Base-by-base conservation (phyloP, 495 filamentous ascomycete species). In the Neurospora tetrasperma region DNA sequence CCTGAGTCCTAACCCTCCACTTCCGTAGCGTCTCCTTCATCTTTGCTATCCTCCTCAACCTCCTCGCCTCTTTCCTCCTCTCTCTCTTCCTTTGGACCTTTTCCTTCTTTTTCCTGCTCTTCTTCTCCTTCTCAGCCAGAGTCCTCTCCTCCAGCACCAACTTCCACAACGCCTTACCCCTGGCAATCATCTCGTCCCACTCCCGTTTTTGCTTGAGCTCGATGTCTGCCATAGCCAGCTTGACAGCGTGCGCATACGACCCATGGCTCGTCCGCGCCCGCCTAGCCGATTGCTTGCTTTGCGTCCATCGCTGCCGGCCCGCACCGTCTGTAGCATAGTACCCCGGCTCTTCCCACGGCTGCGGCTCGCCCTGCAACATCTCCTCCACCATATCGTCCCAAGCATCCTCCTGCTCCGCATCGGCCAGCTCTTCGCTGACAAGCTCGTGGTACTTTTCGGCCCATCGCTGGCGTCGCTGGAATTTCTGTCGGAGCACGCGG, bases 401-500 rank as follows among this genome's bases (percentile, higher is more conserved):
- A 5, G 12, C 38, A 27, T 76, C 76, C 54, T 75, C 71, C 20
- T 3, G 46, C 43, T 27, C 27, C 4, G 46, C 71, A 1, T 70
- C 54, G 18, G 42, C 41, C 43, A 73, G 35, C 3, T 54, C 75
- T 23, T 77, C 74, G 16, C 69, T 40, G 43, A 35, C 43, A 44
- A 71, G 44, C 44, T 40, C 27, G 14, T 69, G 23, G 31, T 69
- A 35, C 9, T 75, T 93, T 0, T 59, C 77, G 73, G 83, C 83
- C 35, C 85, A 82, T 27, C 76, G 82, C 20, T 84, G 78, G 10
- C 82, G 81, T 66, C 71, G 70, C 20, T 74, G 11, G 20, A 87
- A 74, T 70, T 87, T 90, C 41, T 86, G 80, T 10, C 84, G 79
- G 14, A 96, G 78, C 1, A 91, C 81, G 4, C 85, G 80, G 73